Conservation (phyloP, 1,284 basidiomycete genomes). For the Apiotrichum montevideense region DNA sequence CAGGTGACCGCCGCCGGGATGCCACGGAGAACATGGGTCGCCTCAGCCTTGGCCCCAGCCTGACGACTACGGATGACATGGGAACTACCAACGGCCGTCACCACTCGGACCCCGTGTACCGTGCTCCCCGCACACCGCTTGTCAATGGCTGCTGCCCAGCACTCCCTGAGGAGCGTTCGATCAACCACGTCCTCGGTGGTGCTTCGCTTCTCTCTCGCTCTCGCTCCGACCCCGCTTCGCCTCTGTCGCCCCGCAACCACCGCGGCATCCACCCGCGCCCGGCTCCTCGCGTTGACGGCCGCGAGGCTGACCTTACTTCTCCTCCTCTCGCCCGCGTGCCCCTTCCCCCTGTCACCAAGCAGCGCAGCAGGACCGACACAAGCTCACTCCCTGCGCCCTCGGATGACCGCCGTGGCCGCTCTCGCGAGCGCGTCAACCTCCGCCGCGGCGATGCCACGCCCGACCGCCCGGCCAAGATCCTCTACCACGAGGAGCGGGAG, state of each 20-base stretch:
- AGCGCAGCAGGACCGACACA: not conserved
- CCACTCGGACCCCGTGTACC: conserved; percentile 22
- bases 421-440: conserved; percentile 24
- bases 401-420: conserved; percentile 26
- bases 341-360: conserved; percentile 10
- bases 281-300: not conserved
- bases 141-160: conserved; percentile 7
- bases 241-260: conserved; percentile 15
- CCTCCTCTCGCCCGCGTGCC: conserved; percentile 1
- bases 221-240: conserved; percentile 37
- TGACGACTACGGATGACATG: conserved; percentile 10
- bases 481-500: conserved; percentile 38
- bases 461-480: conserved; percentile 10
- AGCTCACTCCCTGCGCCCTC: not conserved
- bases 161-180: conserved; percentile 11
- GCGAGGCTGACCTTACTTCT: not conserved
- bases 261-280: conserved; percentile 13
- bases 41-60: conserved; percentile 29
- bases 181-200: conserved; percentile 12
- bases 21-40: conserved; percentile 23
- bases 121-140: conserved; percentile 13
- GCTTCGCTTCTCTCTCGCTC: conserved; percentile 34
- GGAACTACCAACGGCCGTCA: conserved; percentile 16
- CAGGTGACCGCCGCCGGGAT: conserved; percentile 7
- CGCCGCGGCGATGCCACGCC: conserved; percentile 19